A percentile compares a stretch with the other conserved stretches of the same genome.
phyloP scores from a whole-genome alignment of 768 basidiomycete genomes.

The Tremella fuciformis region DNA sequence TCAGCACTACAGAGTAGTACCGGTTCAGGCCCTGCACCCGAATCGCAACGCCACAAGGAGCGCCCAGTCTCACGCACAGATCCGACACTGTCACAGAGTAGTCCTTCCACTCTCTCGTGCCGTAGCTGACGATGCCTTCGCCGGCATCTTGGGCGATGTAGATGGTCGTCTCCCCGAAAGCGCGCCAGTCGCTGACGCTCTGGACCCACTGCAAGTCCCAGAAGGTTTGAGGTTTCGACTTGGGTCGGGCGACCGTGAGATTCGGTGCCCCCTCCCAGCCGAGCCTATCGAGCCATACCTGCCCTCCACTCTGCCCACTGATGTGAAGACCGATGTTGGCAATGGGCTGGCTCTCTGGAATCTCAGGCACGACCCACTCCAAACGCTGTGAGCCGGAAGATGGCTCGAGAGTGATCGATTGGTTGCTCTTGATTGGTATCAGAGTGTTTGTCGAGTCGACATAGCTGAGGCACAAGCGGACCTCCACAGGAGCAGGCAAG shows the following conservation, averaged over 20 bases:
- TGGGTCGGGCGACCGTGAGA: background rate
- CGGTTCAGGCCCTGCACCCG: slow-evolving; percentile 7
- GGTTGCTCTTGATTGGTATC: slow-evolving; percentile 1
- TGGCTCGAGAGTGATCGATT: background rate
- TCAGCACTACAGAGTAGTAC: slow-evolving; percentile 6
- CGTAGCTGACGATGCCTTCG: slow-evolving; percentile 8
- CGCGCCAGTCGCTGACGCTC: background rate
- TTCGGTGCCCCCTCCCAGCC: slow-evolving; percentile 4
- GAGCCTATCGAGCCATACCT: slow-evolving; percentile 8
- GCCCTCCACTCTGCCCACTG: background rate
- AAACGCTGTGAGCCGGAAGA: background rate
- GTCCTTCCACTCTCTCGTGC: slow-evolving; percentile 5
- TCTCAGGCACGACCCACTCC: slow-evolving; percentile 5
- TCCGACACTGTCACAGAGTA: slow-evolving; percentile 1
- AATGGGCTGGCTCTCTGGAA: background rate
- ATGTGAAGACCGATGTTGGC: background rate
- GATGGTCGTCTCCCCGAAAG: background rate
- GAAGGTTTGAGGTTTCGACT: slow-evolving; percentile 1
- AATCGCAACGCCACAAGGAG: slow-evolving; percentile 2
- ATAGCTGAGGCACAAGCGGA: slow-evolving; percentile 1
- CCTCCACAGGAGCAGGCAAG: background rate
- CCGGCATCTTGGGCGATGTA: slow-evolving; percentile 4
- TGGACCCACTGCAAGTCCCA: slow-evolving; percentile 10
- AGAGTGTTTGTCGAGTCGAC: slow-evolving; percentile 2
- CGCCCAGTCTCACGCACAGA: slow-evolving; percentile 5